These are phyloP conservation scores for Boletellus emodensis DNA, from an alignment of 768 basidiomycete genomes.

Conservation along the genomic window DNA sequence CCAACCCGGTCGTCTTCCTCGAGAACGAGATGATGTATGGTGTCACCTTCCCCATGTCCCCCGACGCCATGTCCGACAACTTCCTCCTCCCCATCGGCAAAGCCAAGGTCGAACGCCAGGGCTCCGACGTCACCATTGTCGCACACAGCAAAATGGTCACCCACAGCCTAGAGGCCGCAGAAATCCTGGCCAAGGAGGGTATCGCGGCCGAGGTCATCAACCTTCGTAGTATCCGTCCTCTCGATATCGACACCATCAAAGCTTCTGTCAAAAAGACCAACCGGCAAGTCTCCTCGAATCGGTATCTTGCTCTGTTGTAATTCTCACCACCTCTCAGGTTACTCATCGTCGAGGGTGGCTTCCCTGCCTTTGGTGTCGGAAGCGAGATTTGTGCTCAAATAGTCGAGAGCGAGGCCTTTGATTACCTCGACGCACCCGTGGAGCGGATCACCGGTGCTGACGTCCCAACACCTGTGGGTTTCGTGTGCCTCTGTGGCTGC, in stretches of 20 bases:
- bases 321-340: slow-evolving; percentile 46
- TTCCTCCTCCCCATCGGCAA: slow-evolving; percentile 97
- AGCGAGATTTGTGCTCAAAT: slow-evolving; percentile 98
- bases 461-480: slow-evolving; percentile 88
- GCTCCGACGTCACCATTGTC: slow-evolving; percentile 91
- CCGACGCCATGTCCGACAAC: slow-evolving; percentile 92
- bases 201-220: slow-evolving; percentile 98
- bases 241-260: slow-evolving; percentile 97
- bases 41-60: slow-evolving; percentile 92
- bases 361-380: slow-evolving; percentile 97
- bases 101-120: slow-evolving; percentile 91
- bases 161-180: slow-evolving; percentile 92
- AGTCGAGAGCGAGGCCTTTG: slow-evolving; percentile 95
- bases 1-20: slow-evolving; percentile 97
- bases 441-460: slow-evolving; percentile 98
- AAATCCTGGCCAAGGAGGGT: slow-evolving; percentile 89
- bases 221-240: slow-evolving; percentile 89
- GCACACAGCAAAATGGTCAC: slow-evolving; percentile 99
- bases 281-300: slow-evolving; percentile 47
- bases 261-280: slow-evolving; percentile 98
- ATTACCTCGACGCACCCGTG: slow-evolving; percentile 97
- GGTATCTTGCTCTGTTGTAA: not conserved
- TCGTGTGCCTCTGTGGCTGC: slow-evolving; percentile 4
- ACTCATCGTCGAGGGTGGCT: slow-evolving; percentile 95
- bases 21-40: slow-evolving; percentile 99